A percentile compares a stretch with the other conserved stretches of the same genome.
phyloP scores from a whole-genome alignment of 768 basidiomycete species.

The Leccinellum rugosiceps region DNA sequence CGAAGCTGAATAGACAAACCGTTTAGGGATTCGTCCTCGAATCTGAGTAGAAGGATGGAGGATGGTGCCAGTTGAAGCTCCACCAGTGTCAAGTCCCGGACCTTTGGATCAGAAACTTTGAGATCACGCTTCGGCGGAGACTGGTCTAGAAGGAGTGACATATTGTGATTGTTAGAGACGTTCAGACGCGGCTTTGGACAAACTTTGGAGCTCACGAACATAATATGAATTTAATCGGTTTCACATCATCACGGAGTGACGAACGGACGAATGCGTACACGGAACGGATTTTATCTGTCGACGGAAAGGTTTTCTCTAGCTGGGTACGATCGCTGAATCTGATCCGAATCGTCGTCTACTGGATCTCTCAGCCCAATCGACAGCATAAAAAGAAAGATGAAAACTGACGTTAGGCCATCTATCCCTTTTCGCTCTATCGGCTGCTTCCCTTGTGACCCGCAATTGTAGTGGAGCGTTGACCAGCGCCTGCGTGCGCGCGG shows the following conservation, averaged over 20 bases:
- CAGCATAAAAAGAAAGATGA: background rate
- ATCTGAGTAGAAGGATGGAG: slow-evolving; percentile 71
- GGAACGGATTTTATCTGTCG: slow-evolving; percentile 72
- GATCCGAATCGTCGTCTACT: slow-evolving; percentile 77
- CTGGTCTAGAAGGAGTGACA: slow-evolving; percentile 53
- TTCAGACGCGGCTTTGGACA: background rate
- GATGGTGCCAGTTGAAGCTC: slow-evolving; percentile 79
- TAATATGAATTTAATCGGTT: slow-evolving; percentile 77
- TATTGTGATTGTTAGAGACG: background rate
- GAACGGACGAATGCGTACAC: slow-evolving; percentile 83
- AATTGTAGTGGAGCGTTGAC: slow-evolving; percentile 69
- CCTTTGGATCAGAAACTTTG: slow-evolving; percentile 72
- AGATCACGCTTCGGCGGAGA: slow-evolving; percentile 79
- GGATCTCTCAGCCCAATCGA: slow-evolving; percentile 17
- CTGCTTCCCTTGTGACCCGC: slow-evolving; percentile 59
- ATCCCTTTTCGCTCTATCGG: slow-evolving; percentile 54
- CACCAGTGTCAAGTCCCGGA: slow-evolving; percentile 62
- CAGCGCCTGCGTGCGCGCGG: slow-evolving; percentile 59
- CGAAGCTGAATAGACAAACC: slow-evolving; percentile 36
- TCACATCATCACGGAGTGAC: slow-evolving; percentile 69
- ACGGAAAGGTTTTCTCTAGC: slow-evolving; percentile 75
- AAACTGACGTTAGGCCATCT: slow-evolving; percentile 67
- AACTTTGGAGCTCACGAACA: slow-evolving; percentile 66
- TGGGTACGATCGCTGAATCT: slow-evolving; percentile 79
- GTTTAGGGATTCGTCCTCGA: slow-evolving; percentile 70